Percentiles rank a stretch among this genome's conserved stretches.
These are phyloP conservation scores for Xylaria sp. DNA, from an alignment of 495 filamentous ascomycete genomes.

Conservation along the genomic window DNA sequence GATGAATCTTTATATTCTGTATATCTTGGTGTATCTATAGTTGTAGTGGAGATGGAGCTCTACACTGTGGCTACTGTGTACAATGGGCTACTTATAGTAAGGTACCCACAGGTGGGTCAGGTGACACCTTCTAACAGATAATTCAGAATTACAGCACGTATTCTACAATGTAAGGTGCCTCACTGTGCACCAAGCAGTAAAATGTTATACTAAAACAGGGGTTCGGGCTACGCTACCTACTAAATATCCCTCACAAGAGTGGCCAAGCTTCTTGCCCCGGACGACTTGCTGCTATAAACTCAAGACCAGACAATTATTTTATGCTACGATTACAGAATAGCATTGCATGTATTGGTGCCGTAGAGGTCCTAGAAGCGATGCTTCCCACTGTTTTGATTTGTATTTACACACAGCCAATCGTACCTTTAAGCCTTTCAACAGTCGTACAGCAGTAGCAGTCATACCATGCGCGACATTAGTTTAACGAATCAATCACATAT, in stretches of 20 bases:
- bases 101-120: too few species aligned
- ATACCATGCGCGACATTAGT: neutral
- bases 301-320: neutral
- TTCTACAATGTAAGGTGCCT: neutral
- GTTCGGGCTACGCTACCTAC: neutral
- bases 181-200: neutral
- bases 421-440: neutral
- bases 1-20: too few species aligned
- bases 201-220: neutral
- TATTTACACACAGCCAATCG: neutral
- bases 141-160: neutral
- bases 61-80: too few species aligned
- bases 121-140: neutral
- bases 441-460: neutral
- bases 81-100: too few species aligned
- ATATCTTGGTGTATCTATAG: too few species aligned
- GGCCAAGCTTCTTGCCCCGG: neutral
- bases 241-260: constrained; percentile 1
- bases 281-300: neutral
- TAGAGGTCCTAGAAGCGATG: neutral
- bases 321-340: neutral
- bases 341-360: neutral
- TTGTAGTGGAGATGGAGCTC: too few species aligned
- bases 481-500: neutral
- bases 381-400: neutral